Percentiles rank a stretch among this genome's conserved stretches.
phyloP scores from a whole-genome alignment of 768 basidiomycete genomes.

The Mrakia gelida region DNA sequence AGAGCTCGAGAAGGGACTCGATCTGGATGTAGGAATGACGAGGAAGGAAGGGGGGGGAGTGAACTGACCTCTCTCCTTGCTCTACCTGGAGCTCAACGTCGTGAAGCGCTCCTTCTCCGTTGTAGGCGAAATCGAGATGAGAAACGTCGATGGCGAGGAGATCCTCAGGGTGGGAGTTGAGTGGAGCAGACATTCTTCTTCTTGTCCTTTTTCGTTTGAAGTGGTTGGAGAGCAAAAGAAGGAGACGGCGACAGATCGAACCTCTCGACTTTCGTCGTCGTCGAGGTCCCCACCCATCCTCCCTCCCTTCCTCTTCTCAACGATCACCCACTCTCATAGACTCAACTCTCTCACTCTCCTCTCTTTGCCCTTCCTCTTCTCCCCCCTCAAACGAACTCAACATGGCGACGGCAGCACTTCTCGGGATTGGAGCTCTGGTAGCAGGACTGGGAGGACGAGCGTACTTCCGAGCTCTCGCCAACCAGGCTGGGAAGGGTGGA shows the following conservation, averaged over 20 bases:
- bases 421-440: conserved; percentile 19
- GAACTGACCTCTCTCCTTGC: conserved; percentile 63
- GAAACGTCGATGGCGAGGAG: conserved; percentile 40
- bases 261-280: no score
- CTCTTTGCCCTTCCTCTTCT: background rate
- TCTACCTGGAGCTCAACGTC: conserved; percentile 65
- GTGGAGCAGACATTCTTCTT: background rate
- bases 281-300: background rate
- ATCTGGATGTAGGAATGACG: background rate
- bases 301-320: background rate
- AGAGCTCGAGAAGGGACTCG: background rate
- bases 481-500: conserved; percentile 17
- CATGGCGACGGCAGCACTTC: conserved; percentile 26
- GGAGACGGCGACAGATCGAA: background rate
- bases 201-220: no score
- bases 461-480: background rate
- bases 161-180: background rate
- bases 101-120: conserved; percentile 49
- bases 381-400: background rate
- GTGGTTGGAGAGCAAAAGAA: background rate
- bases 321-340: background rate
- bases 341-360: background rate
- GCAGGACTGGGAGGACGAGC: conserved; percentile 28
- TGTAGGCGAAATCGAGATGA: conserved; percentile 50
- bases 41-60: background rate